Base-by-base conservation (phyloP, 1,284 basidiomycete species). In the Melampsora americana region DNA sequence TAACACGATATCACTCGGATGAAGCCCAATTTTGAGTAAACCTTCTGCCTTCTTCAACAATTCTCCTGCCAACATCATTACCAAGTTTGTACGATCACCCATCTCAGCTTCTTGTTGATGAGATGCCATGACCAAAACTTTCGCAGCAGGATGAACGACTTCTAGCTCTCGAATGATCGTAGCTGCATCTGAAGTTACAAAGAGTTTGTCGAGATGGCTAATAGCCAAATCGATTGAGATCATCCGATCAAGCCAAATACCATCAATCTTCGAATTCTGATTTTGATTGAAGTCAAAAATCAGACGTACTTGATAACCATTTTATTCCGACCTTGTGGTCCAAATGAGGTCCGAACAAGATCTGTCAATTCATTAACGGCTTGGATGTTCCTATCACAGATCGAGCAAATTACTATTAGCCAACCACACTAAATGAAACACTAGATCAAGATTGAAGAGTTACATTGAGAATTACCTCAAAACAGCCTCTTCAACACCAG, bases 141-240 rank as follows among this genome's bases (percentile, higher is more conserved):
- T 99, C 39, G 94, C 96, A 5, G 95, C 95, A 0, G 96, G 96
- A 84, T 99, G 96, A 35, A 98, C 93, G 67, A 99, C 93, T 83
- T 99, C 96, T 83, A 98, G 90, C 85, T 99, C 96, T 79, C 92
- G 89, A 82, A 99, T 95, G 84, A 99, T 99, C 77, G 96, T 99
- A 12, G 96, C 96, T 9, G 96, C 95, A 87, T 99, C 96, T 66
- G 93, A 96, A 39, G 96, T 99, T 77, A 99, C 95, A 84, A 99
- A 99, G 66, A 98, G 87, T 82, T 90, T 88, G 76, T 94, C 94
- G 61, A 99, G 87, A 84, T 99, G 96, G n/a, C 71, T 66, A 7
- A 12, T 7, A 9, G 28, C 9, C 53, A 56, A 23, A 56, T n/a
- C n/a, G 11, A 56, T 42, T 14, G 69, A 32, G 30, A 23, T 18